phyloP scores from a whole-genome alignment of 2,329 filamentous ascomycete genomes.

The Venturia oleaginea region DNA sequence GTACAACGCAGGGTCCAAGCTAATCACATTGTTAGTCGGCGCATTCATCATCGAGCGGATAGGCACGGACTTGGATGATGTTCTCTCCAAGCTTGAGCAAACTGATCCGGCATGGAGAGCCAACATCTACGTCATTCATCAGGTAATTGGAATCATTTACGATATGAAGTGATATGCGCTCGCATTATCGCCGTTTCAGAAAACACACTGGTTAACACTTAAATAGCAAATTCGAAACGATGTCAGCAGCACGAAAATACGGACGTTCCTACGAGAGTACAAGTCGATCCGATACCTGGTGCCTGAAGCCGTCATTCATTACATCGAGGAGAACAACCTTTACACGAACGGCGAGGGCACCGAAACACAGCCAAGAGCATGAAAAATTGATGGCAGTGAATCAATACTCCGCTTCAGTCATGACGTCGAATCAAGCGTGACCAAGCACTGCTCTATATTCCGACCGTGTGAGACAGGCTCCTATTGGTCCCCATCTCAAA shows the following conservation, averaged over 20 bases:
- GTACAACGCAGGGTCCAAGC: not conserved
- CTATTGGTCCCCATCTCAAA: not conserved
- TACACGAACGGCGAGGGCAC: conserved; percentile 11
- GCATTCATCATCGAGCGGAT: conserved; percentile 15
- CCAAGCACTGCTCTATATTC: not conserved
- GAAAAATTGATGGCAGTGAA: not conserved
- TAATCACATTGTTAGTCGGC: conserved; percentile 6
- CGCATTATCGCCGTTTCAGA: not conserved
- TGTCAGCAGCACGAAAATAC: conserved; percentile 16
- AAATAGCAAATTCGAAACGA: conserved; percentile 16
- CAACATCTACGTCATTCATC: conserved; percentile 15
- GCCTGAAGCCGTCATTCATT: conserved; percentile 61
- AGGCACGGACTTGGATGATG: conserved; percentile 15
- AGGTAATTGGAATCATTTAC: conserved; percentile 8
- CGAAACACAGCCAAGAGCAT: not conserved
- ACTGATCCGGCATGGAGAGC: conserved; percentile 14
- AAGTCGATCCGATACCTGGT: conserved; percentile 75
- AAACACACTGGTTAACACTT: not conserved
- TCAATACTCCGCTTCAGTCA: not conserved
- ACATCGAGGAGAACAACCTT: conserved; percentile 10
- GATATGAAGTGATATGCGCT: not conserved
- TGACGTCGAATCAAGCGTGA: not conserved
- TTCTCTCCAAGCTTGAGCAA: conserved; percentile 12
- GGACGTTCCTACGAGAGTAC: conserved; percentile 50
- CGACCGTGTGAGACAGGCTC: not conserved